These are phyloP conservation scores for Quercus wislizeni DNA, from an alignment of 306 rosid species.

Conservation along the genomic window DNA sequence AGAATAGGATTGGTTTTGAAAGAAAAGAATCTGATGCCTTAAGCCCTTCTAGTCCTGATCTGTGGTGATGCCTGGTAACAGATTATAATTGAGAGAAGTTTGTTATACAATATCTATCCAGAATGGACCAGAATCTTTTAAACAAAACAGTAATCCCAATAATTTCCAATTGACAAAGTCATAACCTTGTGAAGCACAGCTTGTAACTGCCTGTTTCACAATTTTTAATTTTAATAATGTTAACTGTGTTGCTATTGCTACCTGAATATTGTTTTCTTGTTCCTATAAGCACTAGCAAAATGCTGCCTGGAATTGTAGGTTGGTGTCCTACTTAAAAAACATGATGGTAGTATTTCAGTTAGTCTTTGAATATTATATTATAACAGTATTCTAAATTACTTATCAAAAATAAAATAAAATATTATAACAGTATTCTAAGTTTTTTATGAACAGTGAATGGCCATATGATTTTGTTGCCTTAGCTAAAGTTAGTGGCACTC, in stretches of 20 bases:
- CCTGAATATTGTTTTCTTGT: not conserved
- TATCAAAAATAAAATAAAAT: not conserved
- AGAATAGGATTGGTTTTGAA: not conserved
- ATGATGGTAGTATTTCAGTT: not conserved
- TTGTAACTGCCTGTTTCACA: not conserved
- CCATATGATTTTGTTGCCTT: not conserved
- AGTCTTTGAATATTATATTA: not conserved
- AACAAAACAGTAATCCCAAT: no score
- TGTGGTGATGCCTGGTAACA: not conserved
- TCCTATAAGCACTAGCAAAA: not conserved
- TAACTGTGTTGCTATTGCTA: not conserved
- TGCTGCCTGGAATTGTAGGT: not conserved
- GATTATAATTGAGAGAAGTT: not conserved
- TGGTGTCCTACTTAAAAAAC: not conserved
- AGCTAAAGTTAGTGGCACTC: not conserved
- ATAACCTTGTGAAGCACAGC: not conserved
- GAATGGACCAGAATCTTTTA: no score
- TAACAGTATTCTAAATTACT: not conserved
- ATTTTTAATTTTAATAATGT: not conserved
- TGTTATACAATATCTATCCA: not conserved
- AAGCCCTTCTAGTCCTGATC: not conserved
- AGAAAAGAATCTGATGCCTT: not conserved
- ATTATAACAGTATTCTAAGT: not conserved
- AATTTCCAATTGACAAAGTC: not conserved
- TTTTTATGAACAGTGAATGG: not conserved